phyloP scores from a whole-genome alignment of 371 early-diverging fungal genomes.

The Saksenaea oblongispora region DNA sequence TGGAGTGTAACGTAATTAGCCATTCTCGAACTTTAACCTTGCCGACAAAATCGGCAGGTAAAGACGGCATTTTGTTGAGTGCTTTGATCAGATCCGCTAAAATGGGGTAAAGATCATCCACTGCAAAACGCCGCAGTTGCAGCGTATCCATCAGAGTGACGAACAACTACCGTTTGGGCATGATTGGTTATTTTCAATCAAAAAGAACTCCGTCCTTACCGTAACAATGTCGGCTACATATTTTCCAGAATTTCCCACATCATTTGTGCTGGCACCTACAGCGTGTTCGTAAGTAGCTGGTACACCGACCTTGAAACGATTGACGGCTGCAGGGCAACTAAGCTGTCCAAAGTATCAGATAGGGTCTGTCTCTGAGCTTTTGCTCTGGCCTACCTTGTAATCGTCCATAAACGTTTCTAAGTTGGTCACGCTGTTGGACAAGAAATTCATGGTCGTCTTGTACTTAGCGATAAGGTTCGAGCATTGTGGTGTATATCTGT shows the following conservation, averaged over 20 bases:
- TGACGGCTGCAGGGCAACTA: conserved; percentile 80
- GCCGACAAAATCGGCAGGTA: conserved; percentile 84
- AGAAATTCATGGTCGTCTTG: conserved; percentile 85
- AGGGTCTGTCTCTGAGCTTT: neutral
- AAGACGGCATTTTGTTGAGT: conserved; percentile 77
- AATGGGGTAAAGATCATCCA: conserved; percentile 91
- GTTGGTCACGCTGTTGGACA: conserved; percentile 67
- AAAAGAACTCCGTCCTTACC: conserved; percentile 31
- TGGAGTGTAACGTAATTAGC: conserved; percentile 86
- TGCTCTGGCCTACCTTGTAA: conserved; percentile 63
- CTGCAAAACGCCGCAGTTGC: conserved; percentile 83
- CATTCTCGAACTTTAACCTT: conserved; percentile 84
- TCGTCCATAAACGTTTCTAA: conserved; percentile 81
- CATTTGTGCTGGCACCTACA: conserved; percentile 50
- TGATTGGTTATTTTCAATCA: neutral
- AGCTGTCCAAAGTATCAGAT: conserved; percentile 41
- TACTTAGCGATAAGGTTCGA: conserved; percentile 89
- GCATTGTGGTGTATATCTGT: conserved; percentile 89
- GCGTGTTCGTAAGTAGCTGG: conserved; percentile 91
- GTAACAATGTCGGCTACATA: conserved; percentile 86
- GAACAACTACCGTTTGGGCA: conserved; percentile 58
- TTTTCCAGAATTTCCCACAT: conserved; percentile 64
- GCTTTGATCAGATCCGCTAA: conserved; percentile 89
- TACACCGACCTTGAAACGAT: conserved; percentile 82
- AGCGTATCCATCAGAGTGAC: conserved; percentile 93